Conservation (phyloP, 2,329 filamentous ascomycete species). For the Thielaviopsis ethacetica region DNA sequence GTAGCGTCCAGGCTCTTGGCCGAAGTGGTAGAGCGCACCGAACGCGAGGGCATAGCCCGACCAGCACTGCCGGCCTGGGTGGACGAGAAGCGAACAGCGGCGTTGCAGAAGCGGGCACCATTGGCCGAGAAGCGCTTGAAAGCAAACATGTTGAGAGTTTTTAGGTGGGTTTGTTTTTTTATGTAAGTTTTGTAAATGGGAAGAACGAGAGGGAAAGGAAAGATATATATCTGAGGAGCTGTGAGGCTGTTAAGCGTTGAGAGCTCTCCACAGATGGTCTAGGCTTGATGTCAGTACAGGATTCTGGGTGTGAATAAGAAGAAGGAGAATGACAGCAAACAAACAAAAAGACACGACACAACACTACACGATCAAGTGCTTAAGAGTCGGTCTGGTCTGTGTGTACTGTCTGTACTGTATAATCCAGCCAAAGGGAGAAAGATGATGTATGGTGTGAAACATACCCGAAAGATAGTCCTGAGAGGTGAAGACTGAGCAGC, state of each 20-base stretch:
- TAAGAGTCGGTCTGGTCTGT: background rate
- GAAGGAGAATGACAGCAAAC: background rate
- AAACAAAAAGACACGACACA: background rate
- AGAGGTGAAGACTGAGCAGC: conserved; percentile 71
- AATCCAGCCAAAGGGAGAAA: conserved; percentile 13
- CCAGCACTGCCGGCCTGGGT: conserved; percentile 46
- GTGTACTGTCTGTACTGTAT: conserved; percentile 7
- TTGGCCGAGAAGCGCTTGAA: conserved; percentile 33
- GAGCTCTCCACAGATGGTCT: conserved; percentile 27
- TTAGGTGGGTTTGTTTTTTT: background rate
- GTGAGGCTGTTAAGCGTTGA: conserved; percentile 15
- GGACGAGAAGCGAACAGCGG: conserved; percentile 16
- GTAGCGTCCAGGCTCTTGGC: conserved; percentile 56
- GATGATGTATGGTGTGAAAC: conserved; percentile 23
- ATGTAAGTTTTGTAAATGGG: background rate
- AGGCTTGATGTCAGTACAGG: conserved; percentile 8
- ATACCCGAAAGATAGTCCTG: conserved; percentile 70
- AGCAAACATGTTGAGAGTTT: conserved; percentile 5
- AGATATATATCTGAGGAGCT: conserved; percentile 12
- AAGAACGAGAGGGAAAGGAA: background rate
- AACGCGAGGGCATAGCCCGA: conserved; percentile 35
- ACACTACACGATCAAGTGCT: background rate
- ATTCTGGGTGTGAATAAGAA: background rate
- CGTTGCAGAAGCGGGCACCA: conserved; percentile 23
- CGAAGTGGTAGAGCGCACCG: conserved; percentile 7